Percentiles rank a stretch among this genome's conserved stretches.
These are phyloP conservation scores for Nemania abortiva DNA, from an alignment of 2,329 filamentous ascomycete genomes.

Conservation along the genomic window DNA sequence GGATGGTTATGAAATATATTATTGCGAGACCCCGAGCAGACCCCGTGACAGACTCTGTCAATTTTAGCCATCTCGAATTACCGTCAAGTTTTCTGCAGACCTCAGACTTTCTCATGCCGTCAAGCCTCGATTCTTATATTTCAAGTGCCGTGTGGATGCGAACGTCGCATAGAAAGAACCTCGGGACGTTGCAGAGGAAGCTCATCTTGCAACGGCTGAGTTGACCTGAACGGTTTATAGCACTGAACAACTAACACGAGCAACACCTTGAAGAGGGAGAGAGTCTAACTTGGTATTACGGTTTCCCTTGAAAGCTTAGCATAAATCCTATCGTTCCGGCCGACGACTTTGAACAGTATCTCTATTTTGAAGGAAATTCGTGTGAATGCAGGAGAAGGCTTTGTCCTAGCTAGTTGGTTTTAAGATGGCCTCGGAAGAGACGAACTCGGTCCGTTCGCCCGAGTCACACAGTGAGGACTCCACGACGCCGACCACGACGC, in stretches of 20 bases:
- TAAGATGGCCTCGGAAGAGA: slow-evolving; percentile 46
- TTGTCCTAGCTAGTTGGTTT: slow-evolving; percentile 7
- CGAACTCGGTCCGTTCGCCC: slow-evolving; percentile 45
- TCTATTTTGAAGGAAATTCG: slow-evolving; percentile 24
- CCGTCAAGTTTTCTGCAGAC: slow-evolving; percentile 36
- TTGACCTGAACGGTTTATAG: slow-evolving; percentile 32
- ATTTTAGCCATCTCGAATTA: slow-evolving; percentile 37
- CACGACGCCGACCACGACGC: slow-evolving; percentile 24
- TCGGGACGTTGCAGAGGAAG: slow-evolving; percentile 31
- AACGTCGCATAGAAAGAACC: slow-evolving; percentile 35
- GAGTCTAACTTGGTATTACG: slow-evolving; percentile 34
- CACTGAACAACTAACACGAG: slow-evolving; percentile 33
- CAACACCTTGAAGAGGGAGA: slow-evolving; percentile 25
- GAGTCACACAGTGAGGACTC: slow-evolving; percentile 42
- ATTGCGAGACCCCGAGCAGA: slow-evolving; percentile 29
- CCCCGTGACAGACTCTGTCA: slow-evolving; percentile 17
- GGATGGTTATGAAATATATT: slow-evolving; percentile 35
- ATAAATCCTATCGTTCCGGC: slow-evolving; percentile 4
- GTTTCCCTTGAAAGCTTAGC: slow-evolving; percentile 25
- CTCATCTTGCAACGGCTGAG: slow-evolving; percentile 27
- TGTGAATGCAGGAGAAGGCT: slow-evolving; percentile 30
- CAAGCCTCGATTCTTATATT: slow-evolving; percentile 37
- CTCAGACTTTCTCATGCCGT: slow-evolving; percentile 45
- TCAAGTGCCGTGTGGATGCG: slow-evolving; percentile 45
- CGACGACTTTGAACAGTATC: not conserved